Evolutionary conservation across 305 asterid species (phyloP).

Genomic region (Fraxinus platypoda): DNA sequence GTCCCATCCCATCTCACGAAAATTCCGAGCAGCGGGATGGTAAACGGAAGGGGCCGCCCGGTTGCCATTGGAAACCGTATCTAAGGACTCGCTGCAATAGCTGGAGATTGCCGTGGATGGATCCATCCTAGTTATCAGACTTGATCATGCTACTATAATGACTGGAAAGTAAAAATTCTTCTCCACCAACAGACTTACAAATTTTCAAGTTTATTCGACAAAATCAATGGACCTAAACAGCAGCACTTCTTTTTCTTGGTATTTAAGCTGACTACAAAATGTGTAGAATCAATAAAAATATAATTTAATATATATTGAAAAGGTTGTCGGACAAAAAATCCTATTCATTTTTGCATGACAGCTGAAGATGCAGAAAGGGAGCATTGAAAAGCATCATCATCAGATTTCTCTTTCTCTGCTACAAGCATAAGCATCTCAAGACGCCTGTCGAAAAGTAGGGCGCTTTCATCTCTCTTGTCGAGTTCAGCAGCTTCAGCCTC

Average conservation of each 20-base stretch:
- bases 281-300: background rate
- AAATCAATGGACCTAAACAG: background rate
- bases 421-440: slow-evolving; percentile 88
- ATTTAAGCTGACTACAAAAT: background rate
- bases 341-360: background rate
- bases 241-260: background rate
- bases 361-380: background rate
- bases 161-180: background rate
- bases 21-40: background rate
- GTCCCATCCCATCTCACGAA: background rate
- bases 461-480: slow-evolving; percentile 90
- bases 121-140: background rate
- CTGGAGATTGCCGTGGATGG: background rate
- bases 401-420: slow-evolving; percentile 62
- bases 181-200: background rate
- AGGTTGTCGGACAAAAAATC: background rate
- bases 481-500: slow-evolving; percentile 97
- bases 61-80: background rate
- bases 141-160: background rate
- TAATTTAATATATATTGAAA: background rate
- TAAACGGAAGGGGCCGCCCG: background rate
- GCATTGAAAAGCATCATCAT: slow-evolving; percentile 31
- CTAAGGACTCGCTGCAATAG: background rate
- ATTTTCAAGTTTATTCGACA: background rate
- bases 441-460: slow-evolving; percentile 76